Evolutionary conservation across 352 stramenopile species (phyloP), one percentile per base, ranked within the genome.

Genomic region (Globisporangium nagaii): DNA sequence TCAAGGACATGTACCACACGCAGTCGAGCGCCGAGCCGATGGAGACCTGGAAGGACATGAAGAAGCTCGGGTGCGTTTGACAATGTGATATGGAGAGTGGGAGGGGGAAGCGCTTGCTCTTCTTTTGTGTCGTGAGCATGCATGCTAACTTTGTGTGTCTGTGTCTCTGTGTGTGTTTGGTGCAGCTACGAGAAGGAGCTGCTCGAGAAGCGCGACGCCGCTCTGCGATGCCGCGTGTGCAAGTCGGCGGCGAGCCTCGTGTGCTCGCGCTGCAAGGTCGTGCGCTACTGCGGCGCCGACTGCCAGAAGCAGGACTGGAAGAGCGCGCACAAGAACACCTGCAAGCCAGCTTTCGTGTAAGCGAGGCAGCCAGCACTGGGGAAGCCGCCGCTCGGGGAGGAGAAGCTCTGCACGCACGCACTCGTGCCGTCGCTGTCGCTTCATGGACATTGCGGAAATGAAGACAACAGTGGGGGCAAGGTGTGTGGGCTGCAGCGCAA

Each of bases 1-100:
- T 93, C 66, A 93, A 92, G 71, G 84, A 95, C 62, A 95, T 95
- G 82, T 95, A 95, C 79, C 84, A 93, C 70, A 95, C 84, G 63
- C 84, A 95, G 68, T 93, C 84, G 56, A 93, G 84, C 63, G 83
- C 83, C 32, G 84, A 95, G 69, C 80, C 83, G 15, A 82, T 89
- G 68, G 84, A 95, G 75, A 95, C 84, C 43, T 95, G 84, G 84
- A 83, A 83, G 60, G 84, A 95, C 67, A 82, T 95, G 77, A 86
- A 89, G 66, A 91, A 90, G 68, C 83, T 95, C 20, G 81, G 84
- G 79, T 94, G 70, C 46, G 79, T 68, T 35, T 50, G 12, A 11
- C 17, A 32, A 32, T 9, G 5, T 28, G 45, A 47, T 34, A 47
- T 34, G 28, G 47, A 53, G 15, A n/a, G n/a, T n/a, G n/a, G n/a